These are phyloP conservation scores for Chaetoscypha palmicola DNA, from an alignment of 2,329 filamentous ascomycete genomes.

Conservation along the genomic window DNA sequence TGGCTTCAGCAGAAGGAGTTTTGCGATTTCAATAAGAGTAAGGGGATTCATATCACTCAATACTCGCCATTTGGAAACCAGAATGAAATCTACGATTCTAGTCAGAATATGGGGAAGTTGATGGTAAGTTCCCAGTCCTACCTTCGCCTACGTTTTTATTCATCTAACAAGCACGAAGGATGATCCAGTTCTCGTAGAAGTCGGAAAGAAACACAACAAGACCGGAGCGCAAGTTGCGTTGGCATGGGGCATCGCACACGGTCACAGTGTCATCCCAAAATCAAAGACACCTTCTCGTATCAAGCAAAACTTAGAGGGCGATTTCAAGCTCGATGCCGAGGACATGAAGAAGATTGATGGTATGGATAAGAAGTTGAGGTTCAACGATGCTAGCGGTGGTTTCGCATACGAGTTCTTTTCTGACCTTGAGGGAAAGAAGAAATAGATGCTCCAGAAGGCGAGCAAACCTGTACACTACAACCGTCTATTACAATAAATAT, in stretches of 20 bases:
- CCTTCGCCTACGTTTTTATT: not conserved
- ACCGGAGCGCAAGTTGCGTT: conserved; percentile 52
- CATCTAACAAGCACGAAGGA: conserved; percentile 30
- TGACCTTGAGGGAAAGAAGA: conserved; percentile 50
- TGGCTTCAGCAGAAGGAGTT: conserved; percentile 45
- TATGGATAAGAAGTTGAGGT: conserved; percentile 54
- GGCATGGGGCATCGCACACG: conserved; percentile 48
- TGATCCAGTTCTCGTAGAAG: conserved; percentile 46
- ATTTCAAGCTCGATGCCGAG: conserved; percentile 51
- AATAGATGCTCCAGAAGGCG: not conserved
- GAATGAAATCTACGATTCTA: conserved; percentile 54
- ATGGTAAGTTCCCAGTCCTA: conserved; percentile 23
- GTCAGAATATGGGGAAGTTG: conserved; percentile 44
- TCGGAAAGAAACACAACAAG: conserved; percentile 48
- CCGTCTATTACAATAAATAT: too few species aligned
- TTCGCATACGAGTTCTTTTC: conserved; percentile 53
- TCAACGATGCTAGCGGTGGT: conserved; percentile 49
- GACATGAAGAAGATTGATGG: conserved; percentile 46
- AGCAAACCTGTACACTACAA: too few species aligned
- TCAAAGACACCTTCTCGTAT: conserved; percentile 53
- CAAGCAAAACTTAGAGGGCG: conserved; percentile 55
- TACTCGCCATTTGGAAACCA: conserved; percentile 51
- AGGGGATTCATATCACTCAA: conserved; percentile 38
- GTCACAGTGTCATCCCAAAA: conserved; percentile 58
- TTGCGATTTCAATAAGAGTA: conserved; percentile 37